phyloP scores from a whole-genome alignment of 2,329 filamentous ascomycete species.

The Cytospora paraplurivora region DNA sequence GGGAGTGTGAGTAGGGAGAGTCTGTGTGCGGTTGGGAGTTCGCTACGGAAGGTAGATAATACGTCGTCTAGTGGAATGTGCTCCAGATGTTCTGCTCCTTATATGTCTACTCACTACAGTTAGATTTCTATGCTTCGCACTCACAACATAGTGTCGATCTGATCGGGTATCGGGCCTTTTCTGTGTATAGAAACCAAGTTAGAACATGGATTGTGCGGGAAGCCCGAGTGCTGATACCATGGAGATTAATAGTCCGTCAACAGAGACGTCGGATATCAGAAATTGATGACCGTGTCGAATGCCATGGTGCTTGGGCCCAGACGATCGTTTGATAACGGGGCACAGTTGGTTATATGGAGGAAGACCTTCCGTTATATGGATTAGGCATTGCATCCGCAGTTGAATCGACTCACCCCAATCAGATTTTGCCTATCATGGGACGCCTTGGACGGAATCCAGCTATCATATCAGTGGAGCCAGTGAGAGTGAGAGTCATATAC shows the following conservation, averaged over 20 bases:
- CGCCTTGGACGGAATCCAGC: background rate
- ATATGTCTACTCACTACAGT: background rate
- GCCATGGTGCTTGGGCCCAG: background rate
- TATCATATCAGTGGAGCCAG: background rate
- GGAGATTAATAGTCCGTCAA: background rate
- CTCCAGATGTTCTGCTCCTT: background rate
- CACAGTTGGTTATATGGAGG: conserved; percentile 1
- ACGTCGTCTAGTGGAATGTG: background rate
- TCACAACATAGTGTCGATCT: background rate
- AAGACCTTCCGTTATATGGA: conserved; percentile 19
- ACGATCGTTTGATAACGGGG: background rate
- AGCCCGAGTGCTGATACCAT: background rate
- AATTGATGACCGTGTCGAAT: background rate
- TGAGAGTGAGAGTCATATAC: background rate
- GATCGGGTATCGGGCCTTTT: conserved; percentile 19
- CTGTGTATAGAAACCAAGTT: background rate
- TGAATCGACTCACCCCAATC: background rate
- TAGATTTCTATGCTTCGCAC: background rate
- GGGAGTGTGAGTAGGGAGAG: background rate
- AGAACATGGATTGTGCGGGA: background rate
- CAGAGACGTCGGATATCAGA: background rate
- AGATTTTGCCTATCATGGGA: background rate
- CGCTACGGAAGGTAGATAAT: background rate
- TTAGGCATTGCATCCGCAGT: background rate
- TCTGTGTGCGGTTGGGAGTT: background rate